Evolutionary conservation across 805 yeast genomes (phyloP), one percentile per base, ranked within the genome.

Genomic region (Scheffersomyces lignosus): DNA sequence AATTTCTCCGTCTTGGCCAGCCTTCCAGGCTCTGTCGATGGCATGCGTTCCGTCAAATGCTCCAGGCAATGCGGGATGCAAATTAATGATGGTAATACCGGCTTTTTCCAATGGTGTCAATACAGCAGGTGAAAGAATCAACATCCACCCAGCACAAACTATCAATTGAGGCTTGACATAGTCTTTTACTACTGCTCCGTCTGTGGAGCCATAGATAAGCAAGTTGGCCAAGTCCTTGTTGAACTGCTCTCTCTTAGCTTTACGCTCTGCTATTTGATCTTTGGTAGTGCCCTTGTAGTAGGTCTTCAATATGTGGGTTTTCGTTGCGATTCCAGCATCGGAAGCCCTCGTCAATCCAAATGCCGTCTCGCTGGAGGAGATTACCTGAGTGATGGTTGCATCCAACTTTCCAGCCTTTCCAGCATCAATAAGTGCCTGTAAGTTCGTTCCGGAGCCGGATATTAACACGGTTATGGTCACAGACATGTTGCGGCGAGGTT

Each of bases 111-210:
- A 61, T 3, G 90, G 89, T 27, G 68, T 64, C 42, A 93, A 70
- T 48, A 88, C 89, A 15, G 78, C 71, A 3, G 87, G 81, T 1
- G 96, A 85, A 41, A 93, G 71, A 40, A 93, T 93, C 35, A 93
- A 75, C 90, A 93, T 83, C 99, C 99, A 93, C 2, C 99, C 99
- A 4, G 99, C 99, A 65, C 99, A 93, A 4, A 93, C 97, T 27
- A 93, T 81, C 45, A 93, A 71, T 48, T 86, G 87, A 4, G 98
- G 98, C 47, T 73, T 73, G 22, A 59, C 48, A 36, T 78, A 72
- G 15, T 47, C 56, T 18, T 41, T 27, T 5, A 33, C 41, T 7
- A 15, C 22, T 12, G 24, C 26, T n/a, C 70, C 76, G 13, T 61
- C 64, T 20, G 53, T 55, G 27, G 56, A 51, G 4, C 81, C 81